Percentiles rank a stretch among this genome's conserved stretches.
Evolutionary conservation across 805 yeast genomes (phyloP).

Genomic region (Metschnikowia noctiluminum): DNA sequence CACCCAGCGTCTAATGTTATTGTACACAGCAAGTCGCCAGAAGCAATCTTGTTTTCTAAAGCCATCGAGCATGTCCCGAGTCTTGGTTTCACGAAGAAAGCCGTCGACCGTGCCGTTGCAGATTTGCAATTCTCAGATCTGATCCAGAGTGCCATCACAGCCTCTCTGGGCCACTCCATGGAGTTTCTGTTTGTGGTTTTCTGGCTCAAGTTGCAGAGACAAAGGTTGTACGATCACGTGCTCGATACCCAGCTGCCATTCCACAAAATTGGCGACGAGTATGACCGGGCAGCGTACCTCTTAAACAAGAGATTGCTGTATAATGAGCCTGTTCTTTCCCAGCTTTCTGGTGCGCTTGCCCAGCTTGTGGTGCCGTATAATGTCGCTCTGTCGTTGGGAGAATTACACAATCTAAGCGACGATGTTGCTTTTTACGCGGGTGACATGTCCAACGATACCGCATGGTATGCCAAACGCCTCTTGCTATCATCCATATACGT

Average conservation of each 20-base stretch:
- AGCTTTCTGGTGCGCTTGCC: slow-evolving; percentile 52
- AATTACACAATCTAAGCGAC: slow-evolving; percentile 73
- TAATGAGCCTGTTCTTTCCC: slow-evolving; percentile 46
- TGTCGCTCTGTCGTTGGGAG: slow-evolving; percentile 53
- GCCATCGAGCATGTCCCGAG: slow-evolving; percentile 45
- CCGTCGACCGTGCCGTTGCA: slow-evolving; percentile 49
- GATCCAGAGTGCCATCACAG: slow-evolving; percentile 39
- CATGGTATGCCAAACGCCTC: slow-evolving; percentile 89
- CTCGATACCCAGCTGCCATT: slow-evolving; percentile 21
- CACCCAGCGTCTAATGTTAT: slow-evolving; percentile 36
- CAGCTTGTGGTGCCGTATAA: slow-evolving; percentile 65
- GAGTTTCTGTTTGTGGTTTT: slow-evolving; percentile 56
- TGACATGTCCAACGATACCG: slow-evolving; percentile 74
- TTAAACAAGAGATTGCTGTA: slow-evolving; percentile 48
- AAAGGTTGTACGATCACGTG: slow-evolving; percentile 31
- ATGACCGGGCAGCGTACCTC: slow-evolving; percentile 42
- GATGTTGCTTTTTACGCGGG: slow-evolving; percentile 80
- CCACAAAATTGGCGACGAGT: slow-evolving; percentile 30
- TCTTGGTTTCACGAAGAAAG: slow-evolving; percentile 47
- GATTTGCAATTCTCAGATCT: slow-evolving; percentile 51
- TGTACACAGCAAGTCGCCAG: slow-evolving; percentile 31
- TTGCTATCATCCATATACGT: slow-evolving; percentile 69
- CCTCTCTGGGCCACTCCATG: slow-evolving; percentile 20
- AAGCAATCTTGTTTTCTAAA: slow-evolving; percentile 38
- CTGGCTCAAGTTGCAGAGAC: slow-evolving; percentile 44